Conservation (phyloP, 495 filamentous ascomycete species). For the Xylaria cubensis region DNA sequence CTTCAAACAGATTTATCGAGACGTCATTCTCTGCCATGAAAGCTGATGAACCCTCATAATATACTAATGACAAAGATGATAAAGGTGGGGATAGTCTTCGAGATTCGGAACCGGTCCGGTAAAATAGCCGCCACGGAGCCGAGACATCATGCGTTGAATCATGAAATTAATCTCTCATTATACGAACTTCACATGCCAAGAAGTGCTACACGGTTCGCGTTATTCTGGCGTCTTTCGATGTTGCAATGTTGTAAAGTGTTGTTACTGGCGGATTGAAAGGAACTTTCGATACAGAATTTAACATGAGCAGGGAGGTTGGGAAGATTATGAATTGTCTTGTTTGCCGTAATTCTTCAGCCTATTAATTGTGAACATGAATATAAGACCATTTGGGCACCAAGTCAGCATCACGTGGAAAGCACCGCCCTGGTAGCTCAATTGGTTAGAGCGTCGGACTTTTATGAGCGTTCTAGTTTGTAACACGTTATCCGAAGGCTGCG, state of each 20-base stretch:
- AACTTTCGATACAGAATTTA: neutral
- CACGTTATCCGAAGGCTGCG: conserved; percentile 42
- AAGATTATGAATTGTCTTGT: no score
- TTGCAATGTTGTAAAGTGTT: neutral
- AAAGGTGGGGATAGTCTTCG: neutral
- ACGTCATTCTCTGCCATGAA: neutral
- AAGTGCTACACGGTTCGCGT: neutral
- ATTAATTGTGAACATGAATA: no score
- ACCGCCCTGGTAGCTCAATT: conserved; percentile 29
- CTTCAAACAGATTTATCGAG: neutral
- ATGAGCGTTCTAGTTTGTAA: neutral
- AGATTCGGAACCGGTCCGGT: conserved; percentile 1
- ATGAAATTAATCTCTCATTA: neutral
- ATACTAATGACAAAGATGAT: neutral
- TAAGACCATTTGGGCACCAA: no score
- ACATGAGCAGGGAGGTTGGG: neutral
- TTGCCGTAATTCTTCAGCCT: neutral
- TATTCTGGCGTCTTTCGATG: neutral
- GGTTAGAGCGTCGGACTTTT: conserved; percentile 32
- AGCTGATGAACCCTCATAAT: neutral
- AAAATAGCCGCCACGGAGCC: neutral
- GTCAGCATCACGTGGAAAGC: neutral
- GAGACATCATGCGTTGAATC: neutral
- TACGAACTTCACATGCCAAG: neutral
- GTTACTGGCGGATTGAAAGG: neutral